Evolutionary conservation across 2,329 filamentous ascomycete species (phyloP), one percentile per base, ranked within the genome.

Genomic region (Botrytis sinoallii): DNA sequence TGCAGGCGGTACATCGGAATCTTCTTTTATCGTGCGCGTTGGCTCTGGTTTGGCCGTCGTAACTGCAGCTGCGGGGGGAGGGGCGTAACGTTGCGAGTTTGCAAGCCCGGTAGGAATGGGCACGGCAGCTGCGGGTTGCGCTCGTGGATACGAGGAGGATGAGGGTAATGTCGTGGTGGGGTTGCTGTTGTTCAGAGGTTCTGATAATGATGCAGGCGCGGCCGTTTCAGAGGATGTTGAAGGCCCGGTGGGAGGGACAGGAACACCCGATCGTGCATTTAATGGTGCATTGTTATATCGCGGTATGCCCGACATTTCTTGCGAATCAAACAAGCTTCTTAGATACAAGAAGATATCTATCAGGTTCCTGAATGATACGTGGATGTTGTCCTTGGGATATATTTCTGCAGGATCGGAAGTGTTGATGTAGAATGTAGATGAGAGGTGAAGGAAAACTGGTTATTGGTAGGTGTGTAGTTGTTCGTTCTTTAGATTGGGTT

Each of bases 241-340:
- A 57, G 42, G 25, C 29, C 52, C 65, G 52, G 55, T 29, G 52
- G 66, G 48, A 69, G 66, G 35, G 66, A 57, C 66, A 69, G 48
- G 18, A 60, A 82, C 79, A 46, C 83, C 86, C 25, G 84, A 83
- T 73, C 55, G 71, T 67, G 88, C 85, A 77, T 84, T 87, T 80
- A 91, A 89, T 64, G 89, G 89, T 80, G 87, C 89, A 72, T 86
- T 81, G 52, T 85, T 86, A 81, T 89, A 89, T 60, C 90, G 85
- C 66, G 86, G 87, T 75, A 91, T 86, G n/a, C 88, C 85, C 67
- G 88, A 85, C 89, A 91, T 91, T n/a, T 65, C n/a, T 66, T 48
- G 35, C 55, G 10, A 69, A 42, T 69, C n/a, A 57, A 69, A 57
- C 44, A 18, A 25, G 18, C 38, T 9, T 57, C n/a, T 57, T 10